Conservation (phyloP, 2,329 filamentous ascomycete genomes). For the Chalara sp. region DNA sequence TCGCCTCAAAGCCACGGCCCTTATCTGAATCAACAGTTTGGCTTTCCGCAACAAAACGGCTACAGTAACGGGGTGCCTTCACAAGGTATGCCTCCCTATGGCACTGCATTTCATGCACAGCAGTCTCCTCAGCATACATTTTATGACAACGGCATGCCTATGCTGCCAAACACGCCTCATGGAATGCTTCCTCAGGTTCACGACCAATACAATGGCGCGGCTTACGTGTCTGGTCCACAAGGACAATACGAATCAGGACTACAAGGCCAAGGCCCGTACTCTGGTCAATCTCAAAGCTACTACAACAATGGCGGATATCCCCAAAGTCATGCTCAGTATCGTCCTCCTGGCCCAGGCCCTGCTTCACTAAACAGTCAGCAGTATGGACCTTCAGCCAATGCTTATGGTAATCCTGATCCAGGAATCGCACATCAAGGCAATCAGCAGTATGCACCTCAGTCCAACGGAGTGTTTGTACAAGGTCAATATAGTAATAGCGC, state of each 20-base stretch:
- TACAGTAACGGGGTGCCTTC: constrained; percentile 4
- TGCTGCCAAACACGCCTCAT: not conserved
- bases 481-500: not conserved
- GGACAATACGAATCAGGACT: too few relatives aligned
- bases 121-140: constrained; percentile 5
- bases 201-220: not conserved
- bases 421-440: too few relatives aligned
- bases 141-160: constrained; percentile 4
- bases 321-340: too few relatives aligned
- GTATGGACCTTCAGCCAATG: too few relatives aligned
- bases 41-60: not conserved
- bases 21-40: not conserved
- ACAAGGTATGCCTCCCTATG: not conserved
- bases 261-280: too few relatives aligned
- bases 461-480: too few relatives aligned
- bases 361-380: too few relatives aligned
- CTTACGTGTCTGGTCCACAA: not conserved
- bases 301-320: too few relatives aligned
- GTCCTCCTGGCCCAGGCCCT: too few relatives aligned
- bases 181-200: not conserved
- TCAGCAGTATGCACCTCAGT: too few relatives aligned
- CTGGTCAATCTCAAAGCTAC: too few relatives aligned
- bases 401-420: too few relatives aligned
- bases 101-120: not conserved
- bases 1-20: not conserved